Evolutionary conservation across 2,329 filamentous ascomycete genomes (phyloP), one percentile per base, ranked within the genome.

Genomic region (Claviceps sp.): DNA sequence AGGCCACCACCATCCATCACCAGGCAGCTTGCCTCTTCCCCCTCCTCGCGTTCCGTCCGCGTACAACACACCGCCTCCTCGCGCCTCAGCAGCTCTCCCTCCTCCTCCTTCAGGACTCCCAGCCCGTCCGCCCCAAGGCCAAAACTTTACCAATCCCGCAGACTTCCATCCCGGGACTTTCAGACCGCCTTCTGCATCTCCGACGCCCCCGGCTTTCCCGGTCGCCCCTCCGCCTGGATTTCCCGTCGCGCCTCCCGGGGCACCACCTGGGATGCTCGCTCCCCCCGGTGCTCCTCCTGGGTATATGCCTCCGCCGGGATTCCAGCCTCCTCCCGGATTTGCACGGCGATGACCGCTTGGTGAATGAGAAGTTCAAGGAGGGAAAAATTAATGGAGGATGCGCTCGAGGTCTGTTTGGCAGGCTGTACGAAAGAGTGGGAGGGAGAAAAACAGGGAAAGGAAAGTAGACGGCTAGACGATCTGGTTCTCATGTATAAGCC

Each of bases 71-170:
- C 57, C 59, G 7, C 47, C 50, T 16, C 47, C 55, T 17, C 62
- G 64, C 14, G 61, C 61, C n/a, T 56, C 62, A 2, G 61, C 59
- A n/a, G 66, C 67, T 48, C 68, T 77, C 2, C 74, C 74, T 0
- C 71, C 74, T 8, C 70, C 74, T 0, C 74, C 75, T 0, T 70
- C 73, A 1, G 75, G 75, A 1, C 64, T 78, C 3, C 75, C 75
- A 0, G 72, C 74, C 0, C 67, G 75, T 16, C 75, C 74, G 3
- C 74, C 74, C 0, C 72, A 72, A 47, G 69, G 69, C 49, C 73
- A 73, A 37, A 69, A 67, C 24, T 76, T 67, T 59, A 70, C 67
- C 47, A 74, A 73, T 54, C 71, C 72, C 5, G 72, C 70, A 47
- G 71, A 74, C 52, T 75, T 72, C 61, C 73, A 75, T 55, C 72